Base-by-base conservation (phyloP, 1,284 basidiomycete species). In the Boletus mariae region DNA sequence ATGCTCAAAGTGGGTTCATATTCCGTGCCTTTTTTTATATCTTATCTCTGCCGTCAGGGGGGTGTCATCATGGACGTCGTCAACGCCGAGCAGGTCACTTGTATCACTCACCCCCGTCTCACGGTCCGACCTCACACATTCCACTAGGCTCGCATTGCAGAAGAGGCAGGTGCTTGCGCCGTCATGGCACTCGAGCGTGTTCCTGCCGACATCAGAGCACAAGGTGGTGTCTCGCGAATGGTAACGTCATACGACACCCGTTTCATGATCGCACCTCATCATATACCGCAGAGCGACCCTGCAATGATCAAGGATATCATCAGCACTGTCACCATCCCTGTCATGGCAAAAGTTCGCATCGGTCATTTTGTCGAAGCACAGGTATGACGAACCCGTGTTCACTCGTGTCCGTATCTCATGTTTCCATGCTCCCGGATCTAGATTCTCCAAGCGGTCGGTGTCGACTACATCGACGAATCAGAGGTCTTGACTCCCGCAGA, bases 391-490 rank as follows among this genome's bases (percentile, higher is more conserved):
- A n/a, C 32, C 5, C 25, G 2, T 5, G 4, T 42, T 20, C 28
- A n/a, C 1, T 51, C n/a, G 7, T 31, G 10, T 45, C 9, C 17
- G 5, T 12, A 17, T 41, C 25, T 15, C 5, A n/a, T 49, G 17
- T 25, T 32, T 1, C n/a, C 5, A 37, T 20, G 3, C 37, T 26
- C 47, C 23, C 35, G 35, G 2, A 8, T 41, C 42, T 44, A 95
- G 88, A 97, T 99, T 65, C 76, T 98, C 32, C 94, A 98, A 80
- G 83, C 86, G 20, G 82, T 98, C 67, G 95, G 96, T 10, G 90
- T 98, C 49, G 96, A 99, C 75, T 99, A 98, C 74, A 97, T 99
- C 63, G 97, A 99, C 72, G 93, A 94, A 74, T 94, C 88, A 15
- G 96, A 98, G 74, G 97, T 99, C 46, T 80, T 99, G 55, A 98